Conservation (phyloP, 345 rosid genomes). For the Ricinus communis region DNA sequence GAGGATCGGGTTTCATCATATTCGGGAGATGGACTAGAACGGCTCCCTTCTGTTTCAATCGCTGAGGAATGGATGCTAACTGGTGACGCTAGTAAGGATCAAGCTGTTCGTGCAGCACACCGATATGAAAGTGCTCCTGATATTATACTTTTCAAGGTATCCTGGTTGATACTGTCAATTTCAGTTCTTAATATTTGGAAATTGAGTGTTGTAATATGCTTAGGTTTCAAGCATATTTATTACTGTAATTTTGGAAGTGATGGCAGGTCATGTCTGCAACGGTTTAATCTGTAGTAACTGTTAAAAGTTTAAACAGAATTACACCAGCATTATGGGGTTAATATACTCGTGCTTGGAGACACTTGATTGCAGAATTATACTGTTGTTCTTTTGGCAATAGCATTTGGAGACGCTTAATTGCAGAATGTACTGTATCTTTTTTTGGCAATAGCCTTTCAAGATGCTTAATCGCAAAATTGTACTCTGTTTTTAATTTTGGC, state of each 20-base stretch:
- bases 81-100: conserved; percentile 77
- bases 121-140: conserved; percentile 93
- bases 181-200: not conserved
- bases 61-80: conserved; percentile 96
- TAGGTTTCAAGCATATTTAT: not conserved
- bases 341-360: not conserved
- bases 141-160: conserved; percentile 86
- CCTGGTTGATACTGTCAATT: conserved; percentile 10
- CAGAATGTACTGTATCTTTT: too few relatives aligned
- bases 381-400: too few relatives aligned
- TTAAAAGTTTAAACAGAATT: not conserved
- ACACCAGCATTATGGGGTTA: not conserved
- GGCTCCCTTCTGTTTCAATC: conserved; percentile 82
- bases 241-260: not conserved
- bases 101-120: conserved; percentile 77
- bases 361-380: too few relatives aligned
- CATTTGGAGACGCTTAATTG: too few relatives aligned
- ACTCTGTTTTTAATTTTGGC: conserved; percentile 1
- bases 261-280: not conserved
- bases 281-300: conserved; percentile 4
- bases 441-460: too few relatives aligned
- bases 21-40: conserved; percentile 75
- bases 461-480: not conserved
- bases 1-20: conserved; percentile 66
- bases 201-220: not conserved